A percentile compares a stretch with the other conserved stretches of the same genome.
phyloP scores from a whole-genome alignment of 208 protist species.

The Crithidia thermophila region DNA sequence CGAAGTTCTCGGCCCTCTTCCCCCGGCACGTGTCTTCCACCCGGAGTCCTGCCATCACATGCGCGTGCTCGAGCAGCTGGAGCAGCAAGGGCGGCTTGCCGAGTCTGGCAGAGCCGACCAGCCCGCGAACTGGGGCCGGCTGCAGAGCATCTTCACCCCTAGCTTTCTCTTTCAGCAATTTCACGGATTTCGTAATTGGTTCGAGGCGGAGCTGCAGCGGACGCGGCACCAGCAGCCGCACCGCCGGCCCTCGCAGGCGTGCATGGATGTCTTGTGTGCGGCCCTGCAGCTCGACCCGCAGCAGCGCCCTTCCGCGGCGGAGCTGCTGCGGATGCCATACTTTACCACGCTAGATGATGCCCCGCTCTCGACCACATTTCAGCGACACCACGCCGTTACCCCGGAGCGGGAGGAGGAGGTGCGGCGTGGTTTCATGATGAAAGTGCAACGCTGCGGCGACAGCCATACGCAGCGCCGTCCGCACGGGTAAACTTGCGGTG shows the following conservation, averaged over 20 bases:
- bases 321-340: conserved; percentile 83
- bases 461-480: conserved; percentile 33
- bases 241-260: conserved; percentile 54
- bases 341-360: conserved; percentile 47
- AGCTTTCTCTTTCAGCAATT: conserved; percentile 72
- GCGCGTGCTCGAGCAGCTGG: conserved; percentile 43
- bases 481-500: conserved; percentile 4
- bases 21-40: conserved; percentile 43
- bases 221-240: conserved; percentile 44
- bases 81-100: conserved; percentile 19
- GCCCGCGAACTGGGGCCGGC: conserved; percentile 22
- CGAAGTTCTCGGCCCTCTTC: conserved; percentile 72
- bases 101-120: conserved; percentile 11
- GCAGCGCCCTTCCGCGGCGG: conserved; percentile 68
- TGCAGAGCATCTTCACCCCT: conserved; percentile 63
- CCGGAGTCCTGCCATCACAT: conserved; percentile 54
- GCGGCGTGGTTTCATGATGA: conserved; percentile 28
- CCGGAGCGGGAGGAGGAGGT: conserved; percentile 32
- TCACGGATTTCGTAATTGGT: conserved; percentile 74
- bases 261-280: conserved; percentile 72
- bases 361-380: conserved; percentile 20
- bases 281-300: conserved; percentile 77
- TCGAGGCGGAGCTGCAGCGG: conserved; percentile 57
- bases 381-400: conserved; percentile 12
- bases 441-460: conserved; percentile 31